Percentiles rank a stretch among this genome's conserved stretches.
Evolutionary conservation across 208 protist species (phyloP).

Genomic region (Trypanosoma platydactyli): DNA sequence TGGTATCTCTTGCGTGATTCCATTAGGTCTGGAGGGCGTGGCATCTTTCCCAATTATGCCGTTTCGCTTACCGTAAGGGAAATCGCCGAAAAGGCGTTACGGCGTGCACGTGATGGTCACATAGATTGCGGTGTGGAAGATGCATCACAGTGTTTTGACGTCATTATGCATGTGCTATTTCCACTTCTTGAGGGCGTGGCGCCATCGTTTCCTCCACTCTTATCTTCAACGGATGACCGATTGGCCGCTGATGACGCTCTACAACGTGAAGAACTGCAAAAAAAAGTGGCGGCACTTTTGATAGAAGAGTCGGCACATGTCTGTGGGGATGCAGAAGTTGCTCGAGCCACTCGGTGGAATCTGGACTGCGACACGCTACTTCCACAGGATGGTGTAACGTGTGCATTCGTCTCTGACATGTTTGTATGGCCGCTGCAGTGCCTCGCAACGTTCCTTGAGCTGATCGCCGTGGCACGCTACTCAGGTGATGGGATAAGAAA

Average conservation of each 20-base stretch:
- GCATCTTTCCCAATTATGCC: conserved; percentile 80
- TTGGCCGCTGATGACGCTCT: neutral
- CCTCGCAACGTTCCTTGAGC: conserved; percentile 62
- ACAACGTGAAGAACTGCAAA: conserved; percentile 6
- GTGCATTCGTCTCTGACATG: conserved; percentile 27
- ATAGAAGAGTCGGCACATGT: neutral
- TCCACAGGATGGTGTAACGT: neutral
- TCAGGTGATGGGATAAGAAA: conserved; percentile 48
- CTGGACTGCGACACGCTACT: conserved; percentile 23
- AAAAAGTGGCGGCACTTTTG: conserved; percentile 21
- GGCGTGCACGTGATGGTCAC: conserved; percentile 48
- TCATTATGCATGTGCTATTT: conserved; percentile 37
- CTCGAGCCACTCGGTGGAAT: conserved; percentile 14
- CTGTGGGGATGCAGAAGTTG: conserved; percentile 3
- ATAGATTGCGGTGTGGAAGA: conserved; percentile 36
- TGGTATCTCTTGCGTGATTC: conserved; percentile 74
- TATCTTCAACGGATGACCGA: neutral
- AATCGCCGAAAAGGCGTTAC: conserved; percentile 46
- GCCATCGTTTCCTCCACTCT: conserved; percentile 28
- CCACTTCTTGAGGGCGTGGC: conserved; percentile 32
- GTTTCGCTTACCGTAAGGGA: conserved; percentile 28
- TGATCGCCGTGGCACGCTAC: conserved; percentile 55
- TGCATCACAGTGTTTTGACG: conserved; percentile 32
- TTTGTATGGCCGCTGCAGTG: conserved; percentile 85
- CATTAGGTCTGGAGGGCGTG: conserved; percentile 28